phyloP scores from a whole-genome alignment of 1,284 basidiomycete genomes.

The Vanrija sp. region DNA sequence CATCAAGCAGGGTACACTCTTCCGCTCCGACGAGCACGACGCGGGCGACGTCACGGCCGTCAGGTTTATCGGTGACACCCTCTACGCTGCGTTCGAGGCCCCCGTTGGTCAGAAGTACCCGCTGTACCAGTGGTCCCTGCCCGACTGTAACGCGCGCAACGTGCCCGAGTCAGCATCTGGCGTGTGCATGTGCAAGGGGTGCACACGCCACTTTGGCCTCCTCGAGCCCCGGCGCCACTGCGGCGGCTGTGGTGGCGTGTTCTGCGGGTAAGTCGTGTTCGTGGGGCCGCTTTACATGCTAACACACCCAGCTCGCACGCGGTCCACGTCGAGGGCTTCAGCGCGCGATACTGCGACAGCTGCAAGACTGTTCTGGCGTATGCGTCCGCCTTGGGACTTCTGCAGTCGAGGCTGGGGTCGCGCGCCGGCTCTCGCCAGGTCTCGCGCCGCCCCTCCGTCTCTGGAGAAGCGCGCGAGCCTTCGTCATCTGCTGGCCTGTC shows the following conservation, averaged over 20 bases:
- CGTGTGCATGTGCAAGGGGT: constrained; percentile 41
- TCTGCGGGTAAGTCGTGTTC: constrained; percentile 27
- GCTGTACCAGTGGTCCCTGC: constrained; percentile 47
- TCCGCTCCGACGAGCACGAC: constrained; percentile 30
- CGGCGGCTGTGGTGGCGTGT: constrained; percentile 46
- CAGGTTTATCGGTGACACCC: constrained; percentile 45
- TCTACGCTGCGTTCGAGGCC: constrained; percentile 43
- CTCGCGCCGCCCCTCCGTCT: background rate
- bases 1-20: constrained; percentile 35
- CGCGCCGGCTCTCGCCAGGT: background rate
- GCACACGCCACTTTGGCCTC: constrained; percentile 41
- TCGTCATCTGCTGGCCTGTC: background rate
- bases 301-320: constrained; percentile 28
- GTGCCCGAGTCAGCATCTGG: constrained; percentile 33
- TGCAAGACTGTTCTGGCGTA: constrained; percentile 37
- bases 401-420: constrained; percentile 1
- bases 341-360: constrained; percentile 39
- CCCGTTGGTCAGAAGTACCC: constrained; percentile 19
- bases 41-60: constrained; percentile 25
- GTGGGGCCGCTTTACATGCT: too few species aligned
- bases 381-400: constrained; percentile 27
- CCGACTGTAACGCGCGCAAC: constrained; percentile 42
- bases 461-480: background rate
- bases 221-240: constrained; percentile 46
- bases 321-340: constrained; percentile 40